Percentiles rank a stretch among this genome's conserved stretches.
These are phyloP conservation scores for Teratosphaeria epicoccoides DNA, from an alignment of 2,329 filamentous ascomycete genomes.

Conservation along the genomic window DNA sequence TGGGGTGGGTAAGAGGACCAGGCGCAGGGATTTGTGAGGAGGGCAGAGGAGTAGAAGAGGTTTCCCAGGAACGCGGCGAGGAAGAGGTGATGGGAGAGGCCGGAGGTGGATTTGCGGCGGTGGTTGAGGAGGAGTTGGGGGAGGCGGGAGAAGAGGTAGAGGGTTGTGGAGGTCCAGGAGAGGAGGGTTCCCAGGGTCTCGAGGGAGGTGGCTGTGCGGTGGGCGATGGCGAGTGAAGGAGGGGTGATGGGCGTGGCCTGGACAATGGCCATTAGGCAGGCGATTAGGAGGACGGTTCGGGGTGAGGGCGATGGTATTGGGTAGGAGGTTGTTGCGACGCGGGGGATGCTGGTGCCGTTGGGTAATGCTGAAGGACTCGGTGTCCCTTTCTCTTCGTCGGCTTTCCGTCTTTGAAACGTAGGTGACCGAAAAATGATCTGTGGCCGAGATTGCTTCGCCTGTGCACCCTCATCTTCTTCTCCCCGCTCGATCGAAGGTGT, in stretches of 20 bases:
- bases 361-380: constrained; percentile 15
- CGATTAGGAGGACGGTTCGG: constrained; percentile 36
- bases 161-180: constrained; percentile 46
- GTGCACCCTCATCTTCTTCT: background rate
- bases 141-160: constrained; percentile 50
- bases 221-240: background rate
- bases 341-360: constrained; percentile 17
- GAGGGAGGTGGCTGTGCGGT: constrained; percentile 10
- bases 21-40: constrained; percentile 53
- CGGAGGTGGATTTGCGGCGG: constrained; percentile 50
- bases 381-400: constrained; percentile 17
- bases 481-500: background rate
- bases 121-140: constrained; percentile 59
- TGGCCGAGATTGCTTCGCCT: constrained; percentile 12
- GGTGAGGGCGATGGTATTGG: constrained; percentile 37
- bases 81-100: constrained; percentile 53
- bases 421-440: constrained; percentile 23
- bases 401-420: constrained; percentile 16
- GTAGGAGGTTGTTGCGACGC: constrained; percentile 22
- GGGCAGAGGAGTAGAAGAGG: constrained; percentile 53
- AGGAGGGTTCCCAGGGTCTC: constrained; percentile 41
- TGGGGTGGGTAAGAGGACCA: constrained; percentile 49
- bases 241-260: constrained; percentile 25
- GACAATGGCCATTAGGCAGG: constrained; percentile 35
- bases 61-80: constrained; percentile 58